Conservation (phyloP, 1,284 basidiomycete species). For the Rhodotorula sp. region DNA sequence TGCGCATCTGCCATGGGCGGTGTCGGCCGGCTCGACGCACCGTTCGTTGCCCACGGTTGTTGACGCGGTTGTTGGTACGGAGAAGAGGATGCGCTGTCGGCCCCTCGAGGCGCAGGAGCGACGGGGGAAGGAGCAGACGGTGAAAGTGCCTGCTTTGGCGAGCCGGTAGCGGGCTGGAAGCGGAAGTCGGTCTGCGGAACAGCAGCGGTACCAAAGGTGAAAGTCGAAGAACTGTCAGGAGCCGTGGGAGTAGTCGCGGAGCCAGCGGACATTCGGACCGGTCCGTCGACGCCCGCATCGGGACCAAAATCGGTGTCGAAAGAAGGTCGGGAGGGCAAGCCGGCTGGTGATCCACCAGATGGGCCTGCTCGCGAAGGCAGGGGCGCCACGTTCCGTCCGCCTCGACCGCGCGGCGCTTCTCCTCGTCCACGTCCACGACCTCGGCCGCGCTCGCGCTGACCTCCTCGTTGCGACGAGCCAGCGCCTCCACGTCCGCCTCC, state of each 20-base stretch:
- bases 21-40: too few species aligned
- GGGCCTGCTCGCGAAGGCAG: slow-evolving; percentile 11
- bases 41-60: background rate
- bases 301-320: slow-evolving; percentile 16
- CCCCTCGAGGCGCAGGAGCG: background rate
- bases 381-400: slow-evolving; percentile 4
- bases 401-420: background rate
- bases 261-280: slow-evolving; percentile 2
- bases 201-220: slow-evolving; percentile 7
- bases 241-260: background rate
- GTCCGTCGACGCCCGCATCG: background rate
- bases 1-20: background rate
- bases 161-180: background rate
- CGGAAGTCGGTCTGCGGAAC: background rate
- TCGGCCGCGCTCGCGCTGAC: slow-evolving; percentile 3
- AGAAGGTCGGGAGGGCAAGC: slow-evolving; percentile 10
- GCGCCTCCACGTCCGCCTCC: slow-evolving; percentile 6
- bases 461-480: background rate
- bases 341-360: background rate
- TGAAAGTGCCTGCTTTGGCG: background rate
- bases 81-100: background rate
- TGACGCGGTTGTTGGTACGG: background rate
- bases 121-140: background rate
- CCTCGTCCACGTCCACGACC: slow-evolving; percentile 20
- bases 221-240: background rate